Evolutionary conservation across 257 asterid species (phyloP).

Genomic region (Apocynum venetum): DNA sequence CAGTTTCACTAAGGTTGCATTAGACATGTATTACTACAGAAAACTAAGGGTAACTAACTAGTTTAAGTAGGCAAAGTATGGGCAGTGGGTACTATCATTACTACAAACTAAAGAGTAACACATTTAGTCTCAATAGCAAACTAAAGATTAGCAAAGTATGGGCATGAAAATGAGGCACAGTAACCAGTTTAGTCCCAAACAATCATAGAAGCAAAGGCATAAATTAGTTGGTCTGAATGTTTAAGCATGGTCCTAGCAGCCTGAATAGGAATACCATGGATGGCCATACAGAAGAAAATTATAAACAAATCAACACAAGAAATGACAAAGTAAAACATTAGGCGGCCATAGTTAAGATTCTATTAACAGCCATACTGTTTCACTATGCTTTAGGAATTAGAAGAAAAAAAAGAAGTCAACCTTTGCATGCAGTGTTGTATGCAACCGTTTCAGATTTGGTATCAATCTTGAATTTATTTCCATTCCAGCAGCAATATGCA

Average conservation of each 20-base stretch:
- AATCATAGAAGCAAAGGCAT: neutral
- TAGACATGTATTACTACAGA: neutral
- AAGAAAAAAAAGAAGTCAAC: constrained; percentile 29
- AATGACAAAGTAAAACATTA: neutral
- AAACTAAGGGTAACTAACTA: neutral
- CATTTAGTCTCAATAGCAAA: too few relatives aligned
- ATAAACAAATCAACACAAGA: neutral
- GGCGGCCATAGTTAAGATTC: neutral
- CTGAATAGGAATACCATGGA: neutral
- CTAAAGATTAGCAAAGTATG: too few relatives aligned
- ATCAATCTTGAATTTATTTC: constrained; percentile 78
- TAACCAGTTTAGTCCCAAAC: neutral
- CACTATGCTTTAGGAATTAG: neutral
- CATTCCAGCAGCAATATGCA: constrained; percentile 96
- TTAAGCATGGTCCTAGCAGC: neutral
- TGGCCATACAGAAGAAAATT: neutral
- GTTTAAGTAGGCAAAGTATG: neutral
- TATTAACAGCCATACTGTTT: neutral
- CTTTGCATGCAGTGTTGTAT: constrained; percentile 73
- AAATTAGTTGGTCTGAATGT: neutral
- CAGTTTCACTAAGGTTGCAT: neutral
- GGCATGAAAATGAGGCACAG: neutral
- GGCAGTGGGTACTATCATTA: neutral
- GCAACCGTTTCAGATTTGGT: constrained; percentile 85
- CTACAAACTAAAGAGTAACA: neutral